Percentiles rank a stretch among this genome's conserved stretches.
Evolutionary conservation across 1,284 basidiomycete species (phyloP).

Genomic region (Peniophora sp.): DNA sequence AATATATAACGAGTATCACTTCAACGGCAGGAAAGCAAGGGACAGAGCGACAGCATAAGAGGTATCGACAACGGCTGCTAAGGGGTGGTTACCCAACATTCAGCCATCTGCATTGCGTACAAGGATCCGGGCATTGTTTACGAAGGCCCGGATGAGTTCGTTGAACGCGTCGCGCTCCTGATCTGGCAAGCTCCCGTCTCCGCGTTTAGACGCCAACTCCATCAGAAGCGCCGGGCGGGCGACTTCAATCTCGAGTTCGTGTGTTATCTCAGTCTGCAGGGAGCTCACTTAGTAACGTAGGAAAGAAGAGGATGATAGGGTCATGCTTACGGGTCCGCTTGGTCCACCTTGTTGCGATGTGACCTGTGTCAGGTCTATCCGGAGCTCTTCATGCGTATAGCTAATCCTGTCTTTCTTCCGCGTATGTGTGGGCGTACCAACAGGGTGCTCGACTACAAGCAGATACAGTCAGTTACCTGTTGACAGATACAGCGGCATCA

Average conservation of each 20-base stretch:
- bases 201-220: constrained; percentile 48
- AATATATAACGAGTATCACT: not conserved
- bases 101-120: constrained; percentile 56
- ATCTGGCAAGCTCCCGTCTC: constrained; percentile 47
- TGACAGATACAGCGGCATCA: not conserved
- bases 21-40: not conserved
- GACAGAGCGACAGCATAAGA: not conserved
- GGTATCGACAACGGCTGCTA: constrained; percentile 22
- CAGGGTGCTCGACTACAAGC: constrained; percentile 45
- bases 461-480: not conserved
- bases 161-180: constrained; percentile 67
- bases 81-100: too few species aligned
- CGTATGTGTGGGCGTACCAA: constrained; percentile 47
- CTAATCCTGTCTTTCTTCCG: constrained; percentile 88
- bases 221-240: constrained; percentile 54
- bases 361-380: constrained; percentile 92
- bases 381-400: constrained; percentile 89
- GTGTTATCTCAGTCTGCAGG: constrained; percentile 48
- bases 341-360: constrained; percentile 36
- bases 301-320: not conserved
- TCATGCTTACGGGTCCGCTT: constrained; percentile 36
- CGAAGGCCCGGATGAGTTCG: constrained; percentile 75
- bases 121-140: constrained; percentile 71
- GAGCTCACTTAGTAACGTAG: not conserved
- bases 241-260: constrained; percentile 71